Base-by-base conservation (phyloP, 2,329 filamentous ascomycete species). In the Pseudogymnoascus sp. region DNA sequence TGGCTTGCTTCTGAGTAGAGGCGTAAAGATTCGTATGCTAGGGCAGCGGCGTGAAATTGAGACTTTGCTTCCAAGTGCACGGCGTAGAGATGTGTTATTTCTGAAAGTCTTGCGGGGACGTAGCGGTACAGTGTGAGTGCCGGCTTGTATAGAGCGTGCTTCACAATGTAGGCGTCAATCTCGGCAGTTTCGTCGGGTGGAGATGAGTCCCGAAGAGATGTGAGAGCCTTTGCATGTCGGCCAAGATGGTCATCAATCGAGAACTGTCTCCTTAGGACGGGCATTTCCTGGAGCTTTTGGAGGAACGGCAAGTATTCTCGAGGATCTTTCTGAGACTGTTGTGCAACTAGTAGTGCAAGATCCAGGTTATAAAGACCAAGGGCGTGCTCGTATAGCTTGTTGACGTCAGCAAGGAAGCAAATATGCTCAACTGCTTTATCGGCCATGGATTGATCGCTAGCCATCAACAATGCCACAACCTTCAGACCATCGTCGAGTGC, bases 381-480 rank as follows among this genome's bases (percentile, higher is more conserved):
- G 0, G 95, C 90, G 65, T 93, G 87, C 66, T 97, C 91, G 71
- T 96, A 99, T 0, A 99, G 83, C 40, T 87, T 86, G 74, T 97
- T 96, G 53, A 96, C 89, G 74, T 99, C 95, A 0, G 93, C 91
- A 44, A 99, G 82, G 80, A 99, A 99, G 80, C 92, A 97, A 65
- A 99, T 97, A 72, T 99, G 95, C 73, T 97, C 92, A 21, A 97
- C 88, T 0, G 93, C 93, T 74, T 88, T 88, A 68, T 97, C 93
- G 0, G 91, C 91, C 68, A 93, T 81, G 61, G 86, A 82, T 44
- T 85, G 79, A 60, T 89, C 84, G 68, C 88, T 82, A 63, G 83
- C 65, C 79, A 86, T 83, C 37, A 99, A 78, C 62, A 86, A 82
- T 3, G 91, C 88, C 35, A 97, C 90, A 33, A 97, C 85, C 1